Evolutionary conservation across 192 early-diverging fungal species (phyloP), one percentile per base, ranked within the genome.

Genomic region (Backusella luteola): DNA sequence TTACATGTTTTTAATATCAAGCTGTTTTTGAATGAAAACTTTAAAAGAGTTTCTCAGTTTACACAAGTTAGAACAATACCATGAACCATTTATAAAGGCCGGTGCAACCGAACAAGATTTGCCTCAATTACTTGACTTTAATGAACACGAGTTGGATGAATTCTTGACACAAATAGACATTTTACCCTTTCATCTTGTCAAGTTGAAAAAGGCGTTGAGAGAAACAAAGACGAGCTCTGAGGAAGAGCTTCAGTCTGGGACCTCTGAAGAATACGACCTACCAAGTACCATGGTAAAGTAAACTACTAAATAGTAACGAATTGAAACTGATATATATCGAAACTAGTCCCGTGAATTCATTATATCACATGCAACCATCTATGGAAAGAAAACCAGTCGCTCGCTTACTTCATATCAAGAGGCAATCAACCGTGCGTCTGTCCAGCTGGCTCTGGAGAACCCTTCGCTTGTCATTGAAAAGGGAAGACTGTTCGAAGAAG

Each of bases 151-250:
- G 29, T 66, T 89, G 53, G 83, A 78, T 73, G 85, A 84, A 71
- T 79, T 89, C 26, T 70, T 86, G 42, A 69, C 79, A 7, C 81
- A 79, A 12, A 76, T 89, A 2, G 74, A 79, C 0, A 86, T 89
- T 85, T 79, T 84, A 29, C 87, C 87, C 23, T 88, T 89, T 69
- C 88, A 89, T 80, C 82, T 79, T 1, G 74, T 82, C n/a, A 82
- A 82, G 17, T 87, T 89, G 52, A 83, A 84, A 68, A 83, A 75
- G n/a, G 81, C 80, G 7, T 68, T 89, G 7, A 84, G 88, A 9
- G 83, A 84, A 75, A 75, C 85, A 5, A 73, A 73, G n/a, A 32
- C 74, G 81, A 79, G 17, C 67, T 39, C 3, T 77, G 77, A 44
- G 74, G 66, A 56, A 75, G 71, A 74, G 67, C 79, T 19, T 5